Evolutionary conservation across 345 rosid genomes (phyloP).

Genomic region (Lenwebbia sp.): DNA sequence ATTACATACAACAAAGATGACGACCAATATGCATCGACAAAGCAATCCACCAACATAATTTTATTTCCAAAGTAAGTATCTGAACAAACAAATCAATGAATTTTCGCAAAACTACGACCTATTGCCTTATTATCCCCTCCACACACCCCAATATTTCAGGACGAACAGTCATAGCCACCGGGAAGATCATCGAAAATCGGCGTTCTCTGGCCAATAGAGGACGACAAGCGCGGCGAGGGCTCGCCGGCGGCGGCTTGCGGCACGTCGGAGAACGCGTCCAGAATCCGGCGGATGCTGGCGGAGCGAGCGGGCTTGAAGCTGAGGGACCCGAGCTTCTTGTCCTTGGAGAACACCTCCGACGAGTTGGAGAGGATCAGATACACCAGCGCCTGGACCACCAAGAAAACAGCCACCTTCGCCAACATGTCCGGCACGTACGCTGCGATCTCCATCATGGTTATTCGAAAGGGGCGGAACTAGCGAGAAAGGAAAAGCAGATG

Average conservation of each 20-base stretch:
- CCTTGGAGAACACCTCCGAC: conserved; percentile 45
- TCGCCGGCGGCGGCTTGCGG: conserved; percentile 19
- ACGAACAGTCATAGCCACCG: background rate
- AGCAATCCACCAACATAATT: background rate
- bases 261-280: conserved; percentile 30
- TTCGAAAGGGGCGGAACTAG: background rate
- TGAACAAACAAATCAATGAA: background rate
- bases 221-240: conserved; percentile 10
- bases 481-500: background rate
- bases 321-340: conserved; percentile 5
- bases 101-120: background rate
- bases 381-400: conserved; percentile 45
- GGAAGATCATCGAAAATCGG: background rate
- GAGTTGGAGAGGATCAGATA: conserved; percentile 54
- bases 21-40: background rate
- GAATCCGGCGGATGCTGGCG: conserved; percentile 28
- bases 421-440: conserved; percentile 22
- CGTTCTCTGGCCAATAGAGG: background rate
- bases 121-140: background rate
- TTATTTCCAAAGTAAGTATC: background rate
- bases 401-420: conserved; percentile 32
- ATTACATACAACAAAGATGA: background rate
- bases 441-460: conserved; percentile 17
- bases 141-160: background rate
- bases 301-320: conserved; percentile 49